Percentiles rank a stretch among this genome's conserved stretches.
These are phyloP conservation scores for Backusella morwellensis DNA, from an alignment of 192 early-diverging fungal genomes.

Conservation along the genomic window DNA sequence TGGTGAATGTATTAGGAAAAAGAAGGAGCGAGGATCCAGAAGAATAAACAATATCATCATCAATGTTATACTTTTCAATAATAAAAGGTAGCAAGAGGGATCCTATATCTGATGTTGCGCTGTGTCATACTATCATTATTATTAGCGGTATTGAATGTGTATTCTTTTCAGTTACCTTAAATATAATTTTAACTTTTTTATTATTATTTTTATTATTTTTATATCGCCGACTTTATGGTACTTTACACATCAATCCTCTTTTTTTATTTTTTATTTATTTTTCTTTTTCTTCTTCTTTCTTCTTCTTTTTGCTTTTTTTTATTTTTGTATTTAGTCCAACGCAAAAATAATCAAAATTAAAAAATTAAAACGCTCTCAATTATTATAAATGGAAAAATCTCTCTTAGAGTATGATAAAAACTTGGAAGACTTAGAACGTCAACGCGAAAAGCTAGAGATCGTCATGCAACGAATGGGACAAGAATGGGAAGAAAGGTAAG, in stretches of 20 bases:
- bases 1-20: conserved; percentile 2
- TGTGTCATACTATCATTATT: background rate
- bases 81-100: background rate
- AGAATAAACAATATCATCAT: background rate
- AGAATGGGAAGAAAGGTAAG: conserved; percentile 42
- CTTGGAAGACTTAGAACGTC: conserved; percentile 31
- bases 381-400: conserved; percentile 16
- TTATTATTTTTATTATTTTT: background rate
- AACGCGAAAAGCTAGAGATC: conserved; percentile 24
- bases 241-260: background rate
- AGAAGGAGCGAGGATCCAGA: background rate
- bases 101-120: background rate
- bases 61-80: background rate
- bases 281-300: background rate
- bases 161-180: background rate
- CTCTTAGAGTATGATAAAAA: conserved; percentile 37
- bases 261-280: background rate
- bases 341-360: background rate
- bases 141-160: background rate
- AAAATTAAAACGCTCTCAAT: background rate
- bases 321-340: background rate
- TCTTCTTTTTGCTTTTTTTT: conserved; percentile 12
- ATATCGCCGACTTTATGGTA: background rate
- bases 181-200: background rate
- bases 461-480: conserved; percentile 36